Evolutionary conservation across 1,284 basidiomycete species (phyloP).

Genomic region (Rhizopogon hawkerae): DNA sequence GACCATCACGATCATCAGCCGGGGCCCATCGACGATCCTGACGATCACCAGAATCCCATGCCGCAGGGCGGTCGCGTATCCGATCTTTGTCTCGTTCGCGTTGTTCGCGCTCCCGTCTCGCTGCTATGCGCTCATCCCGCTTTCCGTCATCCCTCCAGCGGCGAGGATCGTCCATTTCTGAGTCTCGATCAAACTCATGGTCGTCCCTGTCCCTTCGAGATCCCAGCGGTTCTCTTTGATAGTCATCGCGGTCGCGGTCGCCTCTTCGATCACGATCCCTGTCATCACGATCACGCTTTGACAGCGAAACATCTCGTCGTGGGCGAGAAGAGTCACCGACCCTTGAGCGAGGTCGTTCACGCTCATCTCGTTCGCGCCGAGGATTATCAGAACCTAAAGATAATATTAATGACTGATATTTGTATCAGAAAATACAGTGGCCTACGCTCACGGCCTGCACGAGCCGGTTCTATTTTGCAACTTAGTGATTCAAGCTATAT

Average conservation of each 20-base stretch:
- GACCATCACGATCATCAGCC: slow-evolving; percentile 56
- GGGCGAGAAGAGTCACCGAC: slow-evolving; percentile 51
- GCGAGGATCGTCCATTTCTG: slow-evolving; percentile 50
- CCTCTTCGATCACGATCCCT: slow-evolving; percentile 32
- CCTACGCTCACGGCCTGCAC: slow-evolving; percentile 54
- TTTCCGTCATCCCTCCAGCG: slow-evolving; percentile 75
- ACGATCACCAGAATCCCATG: slow-evolving; percentile 31
- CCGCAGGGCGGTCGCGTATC: slow-evolving; percentile 37
- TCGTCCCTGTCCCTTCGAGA: slow-evolving; percentile 28
- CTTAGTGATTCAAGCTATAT: slow-evolving; percentile 3
- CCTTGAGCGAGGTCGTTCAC: slow-evolving; percentile 51
- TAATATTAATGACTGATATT: slow-evolving; percentile 8
- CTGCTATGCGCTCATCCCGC: slow-evolving; percentile 59
- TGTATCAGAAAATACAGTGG: slow-evolving; percentile 3
- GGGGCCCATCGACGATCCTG: slow-evolving; percentile 47
- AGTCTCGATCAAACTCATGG: slow-evolving; percentile 35
- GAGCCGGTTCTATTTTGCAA: slow-evolving; percentile 41
- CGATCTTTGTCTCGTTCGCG: slow-evolving; percentile 34
- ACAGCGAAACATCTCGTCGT: slow-evolving; percentile 46
- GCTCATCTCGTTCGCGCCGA: slow-evolving; percentile 52
- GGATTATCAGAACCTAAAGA: slow-evolving; percentile 38
- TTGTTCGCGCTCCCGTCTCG: slow-evolving; percentile 44
- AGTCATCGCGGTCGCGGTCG: slow-evolving; percentile 29
- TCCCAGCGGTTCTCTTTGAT: slow-evolving; percentile 15
- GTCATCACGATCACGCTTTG: slow-evolving; percentile 35